phyloP scores from a whole-genome alignment of 2,329 filamentous ascomycete species.

The Nannizziopsis arthrosporioides region DNA sequence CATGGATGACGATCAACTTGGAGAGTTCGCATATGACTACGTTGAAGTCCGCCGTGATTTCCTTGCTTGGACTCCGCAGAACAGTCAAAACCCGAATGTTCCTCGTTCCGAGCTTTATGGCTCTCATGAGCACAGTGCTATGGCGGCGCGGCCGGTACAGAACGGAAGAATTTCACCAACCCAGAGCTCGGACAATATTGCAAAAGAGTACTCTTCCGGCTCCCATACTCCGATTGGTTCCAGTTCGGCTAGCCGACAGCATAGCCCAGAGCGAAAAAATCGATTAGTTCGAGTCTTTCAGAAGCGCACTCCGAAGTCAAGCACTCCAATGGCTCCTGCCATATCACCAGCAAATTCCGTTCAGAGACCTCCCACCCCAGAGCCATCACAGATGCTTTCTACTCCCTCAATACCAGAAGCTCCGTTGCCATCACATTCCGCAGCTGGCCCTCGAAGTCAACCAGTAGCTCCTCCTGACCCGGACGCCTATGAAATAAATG shows the following conservation, averaged over 20 bases:
- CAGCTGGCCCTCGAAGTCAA: background rate
- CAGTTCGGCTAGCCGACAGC: conserved; percentile 4
- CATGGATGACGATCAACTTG: conserved; percentile 43
- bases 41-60: conserved; percentile 42
- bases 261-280: conserved; percentile 3
- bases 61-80: conserved; percentile 40
- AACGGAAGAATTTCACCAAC: conserved; percentile 4
- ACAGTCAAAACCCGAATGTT: conserved; percentile 41
- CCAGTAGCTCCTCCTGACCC: background rate
- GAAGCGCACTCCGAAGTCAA: background rate
- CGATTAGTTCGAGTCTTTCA: conserved; percentile 5
- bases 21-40: conserved; percentile 43
- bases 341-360: background rate
- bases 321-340: background rate
- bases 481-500: background rate
- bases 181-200: conserved; percentile 3
- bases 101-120: conserved; percentile 50
- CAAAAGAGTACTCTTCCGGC: conserved; percentile 1
- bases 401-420: background rate
- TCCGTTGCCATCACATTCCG: background rate
- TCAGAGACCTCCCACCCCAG: background rate
- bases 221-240: background rate
- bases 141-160: conserved; percentile 18
- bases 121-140: conserved; percentile 49
- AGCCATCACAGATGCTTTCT: background rate